Evolutionary conservation across 176 grass and related monocot genomes (phyloP).

Genomic region (Ananas comosus): DNA sequence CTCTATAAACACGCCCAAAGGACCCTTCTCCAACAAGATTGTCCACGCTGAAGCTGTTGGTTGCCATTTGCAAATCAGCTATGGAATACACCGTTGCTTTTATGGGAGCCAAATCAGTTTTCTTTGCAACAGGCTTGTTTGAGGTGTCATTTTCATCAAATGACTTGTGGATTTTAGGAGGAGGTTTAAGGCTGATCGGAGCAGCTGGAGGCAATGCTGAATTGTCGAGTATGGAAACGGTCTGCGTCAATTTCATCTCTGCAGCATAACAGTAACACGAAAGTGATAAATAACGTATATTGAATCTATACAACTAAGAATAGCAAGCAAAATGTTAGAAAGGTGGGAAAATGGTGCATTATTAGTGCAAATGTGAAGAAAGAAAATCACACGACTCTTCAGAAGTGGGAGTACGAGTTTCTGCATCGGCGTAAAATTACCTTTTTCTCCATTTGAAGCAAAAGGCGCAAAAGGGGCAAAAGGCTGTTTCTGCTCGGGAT

Average conservation of each 20-base stretch:
- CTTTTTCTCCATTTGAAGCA: slow-evolving; percentile 30
- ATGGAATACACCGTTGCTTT: slow-evolving; percentile 60
- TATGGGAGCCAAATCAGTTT: slow-evolving; percentile 35
- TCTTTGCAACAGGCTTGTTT: slow-evolving; percentile 33
- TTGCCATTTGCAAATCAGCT: slow-evolving; percentile 79
- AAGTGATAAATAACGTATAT: background rate
- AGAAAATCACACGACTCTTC: too few relatives aligned
- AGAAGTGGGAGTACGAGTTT: too few relatives aligned
- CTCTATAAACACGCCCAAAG: slow-evolving; percentile 57
- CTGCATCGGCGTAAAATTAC: background rate
- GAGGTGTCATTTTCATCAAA: slow-evolving; percentile 45
- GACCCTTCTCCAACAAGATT: slow-evolving; percentile 74
- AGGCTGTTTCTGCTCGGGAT: slow-evolving; percentile 34
- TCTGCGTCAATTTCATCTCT: slow-evolving; percentile 43
- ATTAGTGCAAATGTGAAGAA: too few relatives aligned
- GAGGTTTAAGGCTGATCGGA: slow-evolving; percentile 70
- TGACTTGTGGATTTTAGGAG: slow-evolving; percentile 57
- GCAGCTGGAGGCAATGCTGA: slow-evolving; percentile 33
- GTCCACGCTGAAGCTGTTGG: slow-evolving; percentile 62
- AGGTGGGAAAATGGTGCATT: slow-evolving; percentile 1
- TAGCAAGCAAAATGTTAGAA: too few relatives aligned
- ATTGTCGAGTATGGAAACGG: slow-evolving; percentile 29
- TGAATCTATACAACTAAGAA: too few relatives aligned
- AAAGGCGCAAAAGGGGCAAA: slow-evolving; percentile 28
- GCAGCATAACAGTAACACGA: background rate